Conservation (phyloP, 257 asterid species). For the Haberlea rhodopensis region DNA sequence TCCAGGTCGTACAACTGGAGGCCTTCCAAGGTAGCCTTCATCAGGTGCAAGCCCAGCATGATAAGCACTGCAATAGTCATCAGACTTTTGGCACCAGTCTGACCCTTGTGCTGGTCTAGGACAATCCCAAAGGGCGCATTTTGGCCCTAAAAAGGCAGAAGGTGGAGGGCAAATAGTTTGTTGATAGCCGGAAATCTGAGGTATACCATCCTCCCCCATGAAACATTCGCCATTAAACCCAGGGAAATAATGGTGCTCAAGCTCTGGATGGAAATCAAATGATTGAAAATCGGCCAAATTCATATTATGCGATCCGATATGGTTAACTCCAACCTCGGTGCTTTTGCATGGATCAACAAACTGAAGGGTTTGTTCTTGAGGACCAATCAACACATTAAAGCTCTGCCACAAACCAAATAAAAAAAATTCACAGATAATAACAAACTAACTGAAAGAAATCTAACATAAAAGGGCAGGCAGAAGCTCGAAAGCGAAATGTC, state of each 20-base stretch:
- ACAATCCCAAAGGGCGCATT: constrained; percentile 97
- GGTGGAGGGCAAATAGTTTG: constrained; percentile 82
- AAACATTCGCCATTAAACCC: constrained; percentile 53
- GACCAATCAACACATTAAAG: constrained; percentile 43
- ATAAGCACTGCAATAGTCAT: constrained; percentile 52
- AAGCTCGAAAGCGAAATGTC: not conserved
- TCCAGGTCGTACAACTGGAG: constrained; percentile 83
- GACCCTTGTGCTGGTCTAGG: constrained; percentile 52
- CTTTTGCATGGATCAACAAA: constrained; percentile 59
- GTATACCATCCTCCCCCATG: constrained; percentile 46
- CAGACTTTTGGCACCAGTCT: constrained; percentile 56
- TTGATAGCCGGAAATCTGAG: constrained; percentile 52
- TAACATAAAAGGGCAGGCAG: not conserved
- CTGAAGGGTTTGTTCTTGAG: constrained; percentile 56
- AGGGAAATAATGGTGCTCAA: constrained; percentile 58
- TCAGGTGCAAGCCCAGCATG: constrained; percentile 71
- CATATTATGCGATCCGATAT: constrained; percentile 45
- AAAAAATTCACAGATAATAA: constrained; percentile 7
- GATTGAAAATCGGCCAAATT: constrained; percentile 48
- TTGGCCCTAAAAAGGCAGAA: constrained; percentile 89
- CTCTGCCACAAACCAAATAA: constrained; percentile 41
- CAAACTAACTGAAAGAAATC: not conserved
- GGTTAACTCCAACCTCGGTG: constrained; percentile 46
- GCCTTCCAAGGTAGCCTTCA: constrained; percentile 76
- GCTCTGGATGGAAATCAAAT: constrained; percentile 56